Conservation (phyloP, 768 basidiomycete species). For the Amyloporia xantha region DNA sequence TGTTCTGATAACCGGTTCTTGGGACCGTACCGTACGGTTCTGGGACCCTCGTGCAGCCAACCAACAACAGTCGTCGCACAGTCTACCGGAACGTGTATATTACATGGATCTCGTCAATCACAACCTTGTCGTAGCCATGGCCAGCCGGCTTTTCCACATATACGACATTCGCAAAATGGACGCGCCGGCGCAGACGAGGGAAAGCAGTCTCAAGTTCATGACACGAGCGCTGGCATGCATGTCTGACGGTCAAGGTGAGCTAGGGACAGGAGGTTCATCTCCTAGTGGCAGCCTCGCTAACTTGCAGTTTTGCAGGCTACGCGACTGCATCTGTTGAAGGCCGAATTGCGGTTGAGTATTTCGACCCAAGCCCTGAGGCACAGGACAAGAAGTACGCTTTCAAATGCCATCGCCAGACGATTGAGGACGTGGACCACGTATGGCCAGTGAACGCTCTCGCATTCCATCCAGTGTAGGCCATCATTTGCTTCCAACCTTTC, state of each 20-base stretch:
- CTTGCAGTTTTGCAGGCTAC: conserved; percentile 46
- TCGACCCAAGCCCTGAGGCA: conserved; percentile 67
- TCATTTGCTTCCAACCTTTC: background rate
- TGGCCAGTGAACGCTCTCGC: conserved; percentile 95
- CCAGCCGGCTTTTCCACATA: conserved; percentile 83
- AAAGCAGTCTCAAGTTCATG: conserved; percentile 94
- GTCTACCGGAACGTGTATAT: conserved; percentile 82
- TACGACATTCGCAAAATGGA: conserved; percentile 81
- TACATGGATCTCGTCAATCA: conserved; percentile 72
- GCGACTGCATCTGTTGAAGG: conserved; percentile 94
- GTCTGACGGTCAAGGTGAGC: conserved; percentile 82
- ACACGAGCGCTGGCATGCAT: conserved; percentile 88
- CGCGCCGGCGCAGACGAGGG: conserved; percentile 69
- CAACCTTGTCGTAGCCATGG: conserved; percentile 89
- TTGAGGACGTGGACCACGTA: conserved; percentile 89
- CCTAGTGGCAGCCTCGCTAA: background rate
- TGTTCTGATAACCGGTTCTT: conserved; percentile 76
- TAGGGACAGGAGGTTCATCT: background rate
- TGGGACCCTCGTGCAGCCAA: conserved; percentile 73
- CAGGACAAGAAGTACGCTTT: conserved; percentile 95
- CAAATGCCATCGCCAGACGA: conserved; percentile 90
- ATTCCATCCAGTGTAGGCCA: conserved; percentile 77
- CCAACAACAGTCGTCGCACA: conserved; percentile 51
- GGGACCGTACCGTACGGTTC: conserved; percentile 84
- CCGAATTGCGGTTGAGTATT: conserved; percentile 95